Evolutionary conservation across 805 yeast species (phyloP), one percentile per base, ranked within the genome.

Genomic region (Suhomyces tanzawaensis): DNA sequence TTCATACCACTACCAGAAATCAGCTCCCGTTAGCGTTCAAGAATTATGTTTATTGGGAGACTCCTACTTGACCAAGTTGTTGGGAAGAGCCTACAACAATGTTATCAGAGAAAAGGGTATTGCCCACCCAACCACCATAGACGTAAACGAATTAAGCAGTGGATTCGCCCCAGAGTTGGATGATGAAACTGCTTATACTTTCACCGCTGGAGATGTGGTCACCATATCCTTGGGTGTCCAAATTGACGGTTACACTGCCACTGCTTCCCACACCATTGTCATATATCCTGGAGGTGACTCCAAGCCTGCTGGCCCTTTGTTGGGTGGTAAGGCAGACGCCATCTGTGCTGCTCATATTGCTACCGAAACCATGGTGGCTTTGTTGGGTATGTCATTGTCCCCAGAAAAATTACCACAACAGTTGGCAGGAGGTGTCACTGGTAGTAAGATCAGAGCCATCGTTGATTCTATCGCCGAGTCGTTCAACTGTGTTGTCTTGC

Each of bases 231-330:
- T 91, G 19, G 99, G 97, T 34, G 90, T 84, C 42, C 97, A 93
- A 47, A 78, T 93, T 49, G 99, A 93, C 62, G 99, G 99, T 39
- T 93, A 90, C 68, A 85, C 97, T 9, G 81, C 95, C 1, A 78
- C 80, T 58, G 80, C 79, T 8, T 79, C 95, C 19, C 99, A 93
- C 62, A 90, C 97, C 2, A 55, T 88, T 45, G 93, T 89, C 21
- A 80, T 89, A 37, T 85, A 79, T 52, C 95, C 95, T 36, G 79
- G 81, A 22, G 82, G 80, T 25, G 51, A 53, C 28, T 41, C 62
- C 29, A 66, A 64, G 38, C 90, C 91, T 34, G 62, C 75, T 14
- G 93, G 88, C 24, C 98, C 99, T 11, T 70, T 85, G 41, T 69
- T 84, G 44, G 97, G 97, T 8, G 62, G 79, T 41, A 78, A 82